Evolutionary conservation across 768 basidiomycete species (phyloP).

Genomic region (Naganishia vishniacii): DNA sequence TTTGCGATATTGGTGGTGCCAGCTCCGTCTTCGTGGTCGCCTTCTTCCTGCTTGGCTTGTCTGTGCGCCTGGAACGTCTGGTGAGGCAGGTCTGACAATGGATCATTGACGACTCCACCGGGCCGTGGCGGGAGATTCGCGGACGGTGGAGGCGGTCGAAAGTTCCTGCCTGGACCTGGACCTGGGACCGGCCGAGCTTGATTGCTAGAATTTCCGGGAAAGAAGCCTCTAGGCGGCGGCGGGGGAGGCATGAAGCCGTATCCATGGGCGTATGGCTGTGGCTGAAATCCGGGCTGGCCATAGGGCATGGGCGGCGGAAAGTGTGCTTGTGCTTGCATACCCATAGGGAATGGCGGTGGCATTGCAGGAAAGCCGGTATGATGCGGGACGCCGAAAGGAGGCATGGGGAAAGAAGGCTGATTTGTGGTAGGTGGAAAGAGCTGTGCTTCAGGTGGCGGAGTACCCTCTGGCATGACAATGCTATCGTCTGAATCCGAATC

Average conservation of each 20-base stretch:
- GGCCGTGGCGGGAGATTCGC: slow-evolving; percentile 20
- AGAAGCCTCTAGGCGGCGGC: slow-evolving; percentile 24
- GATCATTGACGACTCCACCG: slow-evolving; percentile 56
- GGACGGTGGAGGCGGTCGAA: slow-evolving; percentile 49
- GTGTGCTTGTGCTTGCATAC: slow-evolving; percentile 27
- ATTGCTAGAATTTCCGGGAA: slow-evolving; percentile 20
- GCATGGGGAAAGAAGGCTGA: slow-evolving; percentile 6
- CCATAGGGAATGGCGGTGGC: slow-evolving; percentile 42
- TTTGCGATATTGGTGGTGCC: slow-evolving; percentile 30
- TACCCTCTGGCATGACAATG: slow-evolving; percentile 81
- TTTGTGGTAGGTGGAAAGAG: background rate
- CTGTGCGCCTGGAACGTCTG: slow-evolving; percentile 72
- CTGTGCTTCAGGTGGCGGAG: slow-evolving; percentile 52
- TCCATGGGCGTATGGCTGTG: background rate
- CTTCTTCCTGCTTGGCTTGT: slow-evolving; percentile 49
- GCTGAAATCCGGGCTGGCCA: slow-evolving; percentile 22
- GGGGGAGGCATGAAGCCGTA: slow-evolving; percentile 12
- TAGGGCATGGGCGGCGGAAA: slow-evolving; percentile 21
- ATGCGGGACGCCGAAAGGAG: slow-evolving; percentile 29
- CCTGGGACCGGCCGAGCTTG: background rate
- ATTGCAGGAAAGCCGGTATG: slow-evolving; percentile 30
- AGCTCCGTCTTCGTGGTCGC: background rate
- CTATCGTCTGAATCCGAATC: slow-evolving; percentile 66
- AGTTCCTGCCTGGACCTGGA: background rate
- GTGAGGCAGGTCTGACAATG: slow-evolving; percentile 67